Evolutionary conservation across 2,329 filamentous ascomycete species (phyloP), one percentile per base, ranked within the genome.

Genomic region (Neoarthrinium moseri): DNA sequence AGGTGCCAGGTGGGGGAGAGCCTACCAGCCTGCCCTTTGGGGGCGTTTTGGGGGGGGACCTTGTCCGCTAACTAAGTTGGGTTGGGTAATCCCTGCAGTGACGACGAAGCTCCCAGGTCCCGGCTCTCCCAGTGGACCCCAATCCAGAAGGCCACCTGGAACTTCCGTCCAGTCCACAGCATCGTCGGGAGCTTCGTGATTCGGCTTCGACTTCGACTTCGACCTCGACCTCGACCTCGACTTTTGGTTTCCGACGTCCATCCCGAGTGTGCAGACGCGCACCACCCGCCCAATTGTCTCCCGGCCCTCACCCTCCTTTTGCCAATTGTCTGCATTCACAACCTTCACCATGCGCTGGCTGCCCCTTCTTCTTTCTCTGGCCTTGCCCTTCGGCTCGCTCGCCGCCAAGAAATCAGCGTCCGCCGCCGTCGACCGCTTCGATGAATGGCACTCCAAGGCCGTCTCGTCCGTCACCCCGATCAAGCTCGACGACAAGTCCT

Each of bases 401-500:
- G 82, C 80, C 38, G 80, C 86, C 43, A 87, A 86, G 63, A 83
- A 87, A 65, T 71, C 83, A 39, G 61, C 76, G 11, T 54, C 66
- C 43, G 58, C 66, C 32, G 58, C 66, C 32, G 70, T 62, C 51
- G 81, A 89, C 64, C 83, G 80, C 60, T 96, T 92, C 73, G 65
- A 79, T 52, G 77, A 81, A 48, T 92, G 84, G 71, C 83, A 86
- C 63, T 64, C 80, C 53, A 84, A 91, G 65, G 75, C 86, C 48
- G 76, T 84, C 47, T 73, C 76, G 34, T 78, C 80, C 4, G 69
- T 79, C 21, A 15, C 32, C 6, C 86, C 91, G 5, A 60, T 96
- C 62, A 89, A 89, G 72, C 82, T 99, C 56, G 78, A 85, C 66
- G 91, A 96, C 66, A 69, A 71, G 20, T 74, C 77, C 38, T 99